phyloP scores from a whole-genome alignment of 208 protist species.

The Trichomonas tenax region DNA sequence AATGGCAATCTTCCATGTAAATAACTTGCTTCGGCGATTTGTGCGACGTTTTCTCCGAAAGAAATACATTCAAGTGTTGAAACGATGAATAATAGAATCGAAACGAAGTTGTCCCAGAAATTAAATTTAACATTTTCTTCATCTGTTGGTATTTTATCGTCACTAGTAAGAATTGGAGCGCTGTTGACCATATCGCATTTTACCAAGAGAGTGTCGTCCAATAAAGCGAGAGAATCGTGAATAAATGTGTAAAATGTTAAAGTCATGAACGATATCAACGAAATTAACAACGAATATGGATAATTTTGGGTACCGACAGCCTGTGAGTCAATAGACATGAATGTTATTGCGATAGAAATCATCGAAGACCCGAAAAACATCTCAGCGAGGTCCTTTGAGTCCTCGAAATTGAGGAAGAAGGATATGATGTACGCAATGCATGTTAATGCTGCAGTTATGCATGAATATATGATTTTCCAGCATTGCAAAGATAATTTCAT shows the following conservation, averaged over 20 bases:
- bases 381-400: background rate
- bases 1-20: background rate
- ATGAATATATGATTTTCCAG: background rate
- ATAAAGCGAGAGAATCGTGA: background rate
- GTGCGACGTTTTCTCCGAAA: background rate
- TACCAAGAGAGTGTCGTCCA: background rate
- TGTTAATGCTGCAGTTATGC: background rate
- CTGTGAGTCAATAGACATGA: background rate
- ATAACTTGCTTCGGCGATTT: background rate
- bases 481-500: background rate
- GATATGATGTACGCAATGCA: background rate
- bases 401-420: background rate
- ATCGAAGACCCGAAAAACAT: background rate
- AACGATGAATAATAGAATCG: background rate
- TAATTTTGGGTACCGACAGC: background rate
- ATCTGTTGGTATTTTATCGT: background rate
- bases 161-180: background rate
- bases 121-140: background rate
- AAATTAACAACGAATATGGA: background rate
- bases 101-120: background rate
- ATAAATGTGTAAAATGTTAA: background rate
- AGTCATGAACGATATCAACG: background rate
- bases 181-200: background rate
- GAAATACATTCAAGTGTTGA: background rate
- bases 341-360: background rate